Percentiles rank a stretch among this genome's conserved stretches.
Evolutionary conservation across 1,284 basidiomycete species (phyloP).

Genomic region (Malassezia dermatis): DNA sequence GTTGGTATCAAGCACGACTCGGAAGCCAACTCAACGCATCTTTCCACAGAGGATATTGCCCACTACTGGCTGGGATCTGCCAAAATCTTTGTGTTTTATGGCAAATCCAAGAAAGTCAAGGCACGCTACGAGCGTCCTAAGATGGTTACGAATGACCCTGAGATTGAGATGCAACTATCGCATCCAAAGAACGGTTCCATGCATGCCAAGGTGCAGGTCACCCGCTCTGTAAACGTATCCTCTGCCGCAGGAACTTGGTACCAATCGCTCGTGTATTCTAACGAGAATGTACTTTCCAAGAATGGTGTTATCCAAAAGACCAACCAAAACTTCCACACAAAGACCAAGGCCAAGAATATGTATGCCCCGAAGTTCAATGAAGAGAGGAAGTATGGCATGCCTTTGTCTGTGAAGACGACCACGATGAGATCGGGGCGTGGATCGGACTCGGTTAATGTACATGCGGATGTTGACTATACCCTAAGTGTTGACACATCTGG

Average conservation of each 20-base stretch:
- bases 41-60: neutral
- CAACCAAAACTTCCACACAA: neutral
- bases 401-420: neutral
- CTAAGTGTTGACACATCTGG: neutral
- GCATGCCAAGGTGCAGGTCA: neutral
- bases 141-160: neutral
- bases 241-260: neutral
- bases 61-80: neutral
- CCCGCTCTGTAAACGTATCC: neutral
- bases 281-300: neutral
- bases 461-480: neutral
- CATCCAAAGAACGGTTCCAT: neutral
- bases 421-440: neutral
- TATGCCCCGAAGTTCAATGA: neutral
- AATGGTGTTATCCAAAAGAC: neutral
- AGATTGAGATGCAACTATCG: neutral
- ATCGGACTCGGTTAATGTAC: neutral
- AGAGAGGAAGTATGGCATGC: neutral
- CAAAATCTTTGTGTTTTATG: neutral
- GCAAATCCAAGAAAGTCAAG: neutral
- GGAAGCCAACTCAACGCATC: neutral
- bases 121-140: neutral
- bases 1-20: neutral
- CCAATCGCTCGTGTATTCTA: neutral
- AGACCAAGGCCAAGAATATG: neutral